Evolutionary conservation across 306 rosid genomes (phyloP).

Genomic region (Luffa aegyptiaca): DNA sequence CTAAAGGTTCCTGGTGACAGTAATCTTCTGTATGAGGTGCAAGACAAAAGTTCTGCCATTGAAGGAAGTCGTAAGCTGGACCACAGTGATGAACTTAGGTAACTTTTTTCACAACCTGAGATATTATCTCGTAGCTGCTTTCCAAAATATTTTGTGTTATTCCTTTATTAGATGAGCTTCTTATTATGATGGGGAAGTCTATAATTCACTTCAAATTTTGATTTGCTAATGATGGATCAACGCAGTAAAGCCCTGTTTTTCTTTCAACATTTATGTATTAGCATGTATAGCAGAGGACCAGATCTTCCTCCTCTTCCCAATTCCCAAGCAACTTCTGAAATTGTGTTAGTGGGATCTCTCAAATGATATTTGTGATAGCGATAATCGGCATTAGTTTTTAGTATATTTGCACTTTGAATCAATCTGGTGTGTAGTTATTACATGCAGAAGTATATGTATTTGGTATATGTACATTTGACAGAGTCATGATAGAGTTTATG

Average conservation of each 20-base stretch:
- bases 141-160: not conserved
- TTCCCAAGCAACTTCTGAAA: not conserved
- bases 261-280: not conserved
- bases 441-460: not conserved
- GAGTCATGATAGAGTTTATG: not conserved
- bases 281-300: not conserved
- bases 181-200: not conserved
- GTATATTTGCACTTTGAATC: not conserved
- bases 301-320: not conserved
- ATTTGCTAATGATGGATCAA: not conserved
- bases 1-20: constrained; percentile 60
- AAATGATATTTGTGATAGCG: not conserved
- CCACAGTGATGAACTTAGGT: constrained; percentile 78
- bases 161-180: not conserved
- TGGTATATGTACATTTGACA: not conserved
- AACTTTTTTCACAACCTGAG: constrained; percentile 13
- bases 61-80: constrained; percentile 92
- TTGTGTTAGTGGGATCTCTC: not conserved
- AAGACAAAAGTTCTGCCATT: constrained; percentile 67
- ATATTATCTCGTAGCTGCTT: not conserved
- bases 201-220: not conserved
- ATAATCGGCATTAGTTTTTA: not conserved
- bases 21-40: constrained; percentile 64
- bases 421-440: not conserved
- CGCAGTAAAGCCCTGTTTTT: not conserved